These are phyloP conservation scores for Mariannaea elegans DNA, from an alignment of 2,329 filamentous ascomycete genomes.

Conservation along the genomic window DNA sequence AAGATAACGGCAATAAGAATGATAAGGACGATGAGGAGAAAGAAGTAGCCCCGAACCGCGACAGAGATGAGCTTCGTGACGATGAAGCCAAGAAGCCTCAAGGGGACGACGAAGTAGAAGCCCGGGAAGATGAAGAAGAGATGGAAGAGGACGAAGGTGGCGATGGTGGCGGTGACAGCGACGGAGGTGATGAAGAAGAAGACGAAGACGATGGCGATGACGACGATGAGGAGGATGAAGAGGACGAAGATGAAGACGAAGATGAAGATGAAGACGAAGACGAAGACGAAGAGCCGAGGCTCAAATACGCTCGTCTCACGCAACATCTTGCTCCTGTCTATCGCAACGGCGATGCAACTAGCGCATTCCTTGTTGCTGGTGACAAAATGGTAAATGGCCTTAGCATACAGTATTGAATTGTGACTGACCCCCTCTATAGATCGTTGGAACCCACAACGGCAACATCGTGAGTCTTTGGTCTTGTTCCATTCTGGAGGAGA, in stretches of 20 bases:
- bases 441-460: conserved; percentile 94
- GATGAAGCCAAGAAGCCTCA: conserved; percentile 20
- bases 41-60: conserved; percentile 43
- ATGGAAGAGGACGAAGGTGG: conserved; percentile 31
- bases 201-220: conserved; percentile 37
- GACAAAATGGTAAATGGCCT: conserved; percentile 85
- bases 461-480: conserved; percentile 76
- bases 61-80: neutral
- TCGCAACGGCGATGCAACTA: conserved; percentile 94
- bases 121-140: conserved; percentile 31
- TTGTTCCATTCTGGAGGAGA: neutral
- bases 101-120: conserved; percentile 16
- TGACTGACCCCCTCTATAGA: conserved; percentile 58
- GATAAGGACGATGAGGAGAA: conserved; percentile 35
- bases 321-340: conserved; percentile 83
- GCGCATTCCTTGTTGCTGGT: conserved; percentile 86
- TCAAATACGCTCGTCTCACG: conserved; percentile 92
- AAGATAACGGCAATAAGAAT: neutral
- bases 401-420: neutral
- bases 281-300: conserved; percentile 90
- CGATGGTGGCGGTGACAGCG: conserved; percentile 30
- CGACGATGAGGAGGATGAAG: conserved; percentile 47
- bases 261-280: conserved; percentile 80
- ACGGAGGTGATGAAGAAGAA: conserved; percentile 27
- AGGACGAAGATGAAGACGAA: conserved; percentile 63